These are phyloP conservation scores for Brassica carinata DNA, from an alignment of 345 rosid genomes.

Conservation along the genomic window DNA sequence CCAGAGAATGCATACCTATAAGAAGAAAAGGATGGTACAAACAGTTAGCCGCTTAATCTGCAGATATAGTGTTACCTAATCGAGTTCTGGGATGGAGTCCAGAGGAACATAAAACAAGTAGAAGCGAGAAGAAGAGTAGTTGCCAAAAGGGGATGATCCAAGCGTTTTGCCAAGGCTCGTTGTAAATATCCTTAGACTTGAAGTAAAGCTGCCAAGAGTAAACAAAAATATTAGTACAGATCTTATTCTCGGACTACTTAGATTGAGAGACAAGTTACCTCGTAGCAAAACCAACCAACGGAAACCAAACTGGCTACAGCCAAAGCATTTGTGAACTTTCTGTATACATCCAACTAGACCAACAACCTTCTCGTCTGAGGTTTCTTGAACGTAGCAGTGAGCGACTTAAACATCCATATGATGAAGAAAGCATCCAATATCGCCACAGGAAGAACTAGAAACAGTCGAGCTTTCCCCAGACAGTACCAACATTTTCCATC, in stretches of 20 bases:
- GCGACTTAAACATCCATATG: constrained; percentile 92
- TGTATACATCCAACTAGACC: constrained; percentile 81
- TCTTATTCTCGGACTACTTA: background rate
- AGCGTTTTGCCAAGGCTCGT: constrained; percentile 89
- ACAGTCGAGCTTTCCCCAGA: constrained; percentile 89
- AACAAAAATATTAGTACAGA: too few relatives aligned
- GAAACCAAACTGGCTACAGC: constrained; percentile 90
- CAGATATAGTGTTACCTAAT: constrained; percentile 57
- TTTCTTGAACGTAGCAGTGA: constrained; percentile 83
- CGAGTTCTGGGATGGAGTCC: constrained; percentile 93
- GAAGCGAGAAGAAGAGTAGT: constrained; percentile 75
- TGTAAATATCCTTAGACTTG: constrained; percentile 64
- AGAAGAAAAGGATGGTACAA: background rate
- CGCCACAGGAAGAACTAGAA: constrained; percentile 83
- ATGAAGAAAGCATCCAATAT: constrained; percentile 93
- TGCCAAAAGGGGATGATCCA: constrained; percentile 99
- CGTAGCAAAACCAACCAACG: constrained; percentile 96
- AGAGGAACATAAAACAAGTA: constrained; percentile 76
- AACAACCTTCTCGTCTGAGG: constrained; percentile 91
- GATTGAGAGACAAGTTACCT: constrained; percentile 51
- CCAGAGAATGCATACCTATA: constrained; percentile 73
- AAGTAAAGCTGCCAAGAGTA: constrained; percentile 70
- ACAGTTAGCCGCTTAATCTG: background rate
- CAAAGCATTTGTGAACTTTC: constrained; percentile 93
- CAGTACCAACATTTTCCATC: constrained; percentile 86